Evolutionary conservation across 345 rosid species (phyloP).

Genomic region (Linum usitatissimum): DNA sequence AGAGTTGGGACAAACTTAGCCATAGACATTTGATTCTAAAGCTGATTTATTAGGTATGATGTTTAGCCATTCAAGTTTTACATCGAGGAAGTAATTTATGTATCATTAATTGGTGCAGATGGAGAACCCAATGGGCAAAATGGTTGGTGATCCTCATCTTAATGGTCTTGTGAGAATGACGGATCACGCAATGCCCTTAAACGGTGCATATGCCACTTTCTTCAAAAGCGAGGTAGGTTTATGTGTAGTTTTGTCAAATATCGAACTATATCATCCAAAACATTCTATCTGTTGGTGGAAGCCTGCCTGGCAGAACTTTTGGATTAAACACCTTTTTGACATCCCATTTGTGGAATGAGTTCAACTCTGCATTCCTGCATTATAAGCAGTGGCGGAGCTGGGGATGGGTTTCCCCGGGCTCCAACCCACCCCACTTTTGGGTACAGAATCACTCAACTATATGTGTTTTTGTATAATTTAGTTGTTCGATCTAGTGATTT

Average conservation of each 20-base stretch:
- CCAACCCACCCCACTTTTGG: too few species aligned
- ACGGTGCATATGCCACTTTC: slow-evolving; percentile 29
- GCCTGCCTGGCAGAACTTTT: background rate
- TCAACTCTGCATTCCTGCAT: too few species aligned
- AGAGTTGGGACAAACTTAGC: too few species aligned
- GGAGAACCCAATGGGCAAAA: slow-evolving; percentile 32
- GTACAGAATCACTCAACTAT: too few species aligned
- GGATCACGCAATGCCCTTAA: slow-evolving; percentile 43
- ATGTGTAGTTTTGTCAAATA: background rate
- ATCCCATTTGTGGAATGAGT: too few species aligned
- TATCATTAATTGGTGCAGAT: slow-evolving; percentile 25
- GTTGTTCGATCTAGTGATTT: too few species aligned
- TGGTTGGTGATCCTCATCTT: slow-evolving; percentile 30
- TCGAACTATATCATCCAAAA: background rate
- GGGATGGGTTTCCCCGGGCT: too few species aligned
- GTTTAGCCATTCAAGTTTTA: background rate
- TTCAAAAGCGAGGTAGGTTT: slow-evolving; percentile 45
- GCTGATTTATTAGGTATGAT: background rate
- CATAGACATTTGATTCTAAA: background rate
- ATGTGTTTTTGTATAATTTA: too few species aligned
- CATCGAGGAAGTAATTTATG: slow-evolving; percentile 4
- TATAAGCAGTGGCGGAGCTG: too few species aligned
- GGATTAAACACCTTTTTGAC: too few species aligned
- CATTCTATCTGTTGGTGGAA: background rate
- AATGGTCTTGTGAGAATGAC: slow-evolving; percentile 40